Evolutionary conservation across 1,284 basidiomycete species (phyloP).

Genomic region (Apiotrichum montevideense): DNA sequence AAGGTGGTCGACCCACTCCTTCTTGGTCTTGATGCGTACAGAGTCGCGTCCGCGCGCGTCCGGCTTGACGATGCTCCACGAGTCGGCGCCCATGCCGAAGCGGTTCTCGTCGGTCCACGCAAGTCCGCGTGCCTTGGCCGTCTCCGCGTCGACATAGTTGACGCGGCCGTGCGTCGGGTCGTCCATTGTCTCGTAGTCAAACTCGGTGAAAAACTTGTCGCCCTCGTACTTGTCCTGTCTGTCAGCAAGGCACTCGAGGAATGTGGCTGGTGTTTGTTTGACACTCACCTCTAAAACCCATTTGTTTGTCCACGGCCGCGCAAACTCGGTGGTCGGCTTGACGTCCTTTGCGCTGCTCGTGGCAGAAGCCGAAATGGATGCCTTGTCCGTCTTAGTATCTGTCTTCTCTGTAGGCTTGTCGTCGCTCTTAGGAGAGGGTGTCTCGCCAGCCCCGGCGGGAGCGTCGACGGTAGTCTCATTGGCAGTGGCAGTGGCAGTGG

Average conservation of each 20-base stretch:
- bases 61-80: slow-evolving; percentile 15
- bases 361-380: not conserved
- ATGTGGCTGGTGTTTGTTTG: too few species aligned
- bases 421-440: too few species aligned
- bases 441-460: too few species aligned
- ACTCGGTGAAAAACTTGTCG: slow-evolving; percentile 4
- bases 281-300: not conserved
- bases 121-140: not conserved
- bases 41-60: slow-evolving; percentile 37
- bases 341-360: not conserved
- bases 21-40: slow-evolving; percentile 38
- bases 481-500: too few species aligned
- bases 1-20: slow-evolving; percentile 32
- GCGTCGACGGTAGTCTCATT: too few species aligned
- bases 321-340: not conserved
- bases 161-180: slow-evolving; percentile 10
- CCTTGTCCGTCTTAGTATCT: not conserved
- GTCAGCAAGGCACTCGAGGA: too few species aligned
- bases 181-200: slow-evolving; percentile 2
- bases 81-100: slow-evolving; percentile 34
- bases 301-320: not conserved
- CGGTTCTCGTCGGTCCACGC: slow-evolving; percentile 3
- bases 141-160: slow-evolving; percentile 6
- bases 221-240: not conserved
- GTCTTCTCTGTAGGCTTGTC: too few species aligned